Percentiles rank a stretch among this genome's conserved stretches.
phyloP scores from a whole-genome alignment of 2,329 filamentous ascomycete genomes.

The Fusarium domesticum region DNA sequence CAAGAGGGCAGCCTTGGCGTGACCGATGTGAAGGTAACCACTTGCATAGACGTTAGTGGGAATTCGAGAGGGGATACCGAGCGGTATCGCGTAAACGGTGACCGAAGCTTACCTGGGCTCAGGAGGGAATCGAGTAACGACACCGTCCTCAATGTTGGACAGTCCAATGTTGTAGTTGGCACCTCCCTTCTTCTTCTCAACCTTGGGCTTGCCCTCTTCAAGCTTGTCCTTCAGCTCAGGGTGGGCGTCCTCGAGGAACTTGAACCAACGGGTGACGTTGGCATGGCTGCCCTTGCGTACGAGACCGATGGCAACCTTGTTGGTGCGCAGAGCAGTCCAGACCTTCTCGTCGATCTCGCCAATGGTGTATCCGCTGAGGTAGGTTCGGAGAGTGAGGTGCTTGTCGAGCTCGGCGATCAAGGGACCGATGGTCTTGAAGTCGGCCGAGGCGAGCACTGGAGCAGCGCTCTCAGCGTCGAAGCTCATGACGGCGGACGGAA shows the following conservation, averaged over 20 bases:
- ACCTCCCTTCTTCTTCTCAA: constrained; percentile 69
- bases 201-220: constrained; percentile 56
- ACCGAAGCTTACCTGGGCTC: constrained; percentile 75
- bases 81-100: constrained; percentile 10
- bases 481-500: constrained; percentile 23
- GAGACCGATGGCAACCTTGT: constrained; percentile 78
- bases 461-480: constrained; percentile 28
- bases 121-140: constrained; percentile 88
- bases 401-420: constrained; percentile 76
- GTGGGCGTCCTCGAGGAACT: constrained; percentile 76
- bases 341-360: constrained; percentile 75
- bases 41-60: constrained; percentile 31
- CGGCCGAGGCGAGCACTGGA: constrained; percentile 27
- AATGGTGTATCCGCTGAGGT: constrained; percentile 76
- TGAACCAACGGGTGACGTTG: constrained; percentile 84
- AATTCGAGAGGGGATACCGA: neutral
- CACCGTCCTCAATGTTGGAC: constrained; percentile 79
- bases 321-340: constrained; percentile 79
- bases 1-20: constrained; percentile 88
- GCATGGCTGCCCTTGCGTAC: constrained; percentile 73
- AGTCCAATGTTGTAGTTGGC: constrained; percentile 88
- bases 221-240: constrained; percentile 71
- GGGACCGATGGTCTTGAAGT: constrained; percentile 81
- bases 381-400: constrained; percentile 81
- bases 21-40: constrained; percentile 91